Conservation (phyloP, 2,329 filamentous ascomycete species). For the Penicillium concentricum region DNA sequence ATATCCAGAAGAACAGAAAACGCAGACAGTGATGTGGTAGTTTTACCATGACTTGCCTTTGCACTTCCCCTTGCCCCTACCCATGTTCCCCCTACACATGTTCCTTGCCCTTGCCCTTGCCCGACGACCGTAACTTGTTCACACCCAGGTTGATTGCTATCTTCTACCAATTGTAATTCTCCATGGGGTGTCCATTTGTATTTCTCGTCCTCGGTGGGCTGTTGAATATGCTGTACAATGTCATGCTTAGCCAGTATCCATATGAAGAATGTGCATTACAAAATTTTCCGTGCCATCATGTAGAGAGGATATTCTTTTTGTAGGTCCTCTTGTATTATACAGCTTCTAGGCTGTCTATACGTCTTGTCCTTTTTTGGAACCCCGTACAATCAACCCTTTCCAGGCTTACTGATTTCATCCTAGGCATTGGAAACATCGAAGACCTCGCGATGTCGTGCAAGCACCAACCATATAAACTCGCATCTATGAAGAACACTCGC, state of each 20-base stretch:
- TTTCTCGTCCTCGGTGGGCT: neutral
- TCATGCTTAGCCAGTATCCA: conserved; percentile 10
- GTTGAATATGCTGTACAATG: conserved; percentile 10
- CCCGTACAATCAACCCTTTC: neutral
- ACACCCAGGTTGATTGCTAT: neutral
- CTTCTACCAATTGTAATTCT: neutral
- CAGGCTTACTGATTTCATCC: neutral
- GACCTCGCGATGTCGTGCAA: neutral
- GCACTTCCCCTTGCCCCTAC: too few species aligned
- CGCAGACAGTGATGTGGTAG: neutral
- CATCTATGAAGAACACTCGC: neutral
- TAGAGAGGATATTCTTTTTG: neutral
- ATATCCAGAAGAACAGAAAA: neutral
- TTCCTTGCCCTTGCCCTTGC: too few species aligned
- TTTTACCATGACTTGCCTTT: neutral
- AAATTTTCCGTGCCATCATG: neutral
- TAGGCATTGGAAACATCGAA: neutral
- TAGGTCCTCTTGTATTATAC: too few species aligned
- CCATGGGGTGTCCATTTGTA: conserved; percentile 3
- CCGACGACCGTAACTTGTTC: neutral
- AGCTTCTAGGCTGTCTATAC: neutral
- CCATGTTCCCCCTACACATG: too few species aligned
- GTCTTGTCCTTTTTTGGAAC: too few species aligned
- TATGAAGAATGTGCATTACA: neutral
- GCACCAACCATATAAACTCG: neutral